These are phyloP conservation scores for Amanita rimosa DNA, from an alignment of 768 basidiomycete genomes.

Conservation along the genomic window DNA sequence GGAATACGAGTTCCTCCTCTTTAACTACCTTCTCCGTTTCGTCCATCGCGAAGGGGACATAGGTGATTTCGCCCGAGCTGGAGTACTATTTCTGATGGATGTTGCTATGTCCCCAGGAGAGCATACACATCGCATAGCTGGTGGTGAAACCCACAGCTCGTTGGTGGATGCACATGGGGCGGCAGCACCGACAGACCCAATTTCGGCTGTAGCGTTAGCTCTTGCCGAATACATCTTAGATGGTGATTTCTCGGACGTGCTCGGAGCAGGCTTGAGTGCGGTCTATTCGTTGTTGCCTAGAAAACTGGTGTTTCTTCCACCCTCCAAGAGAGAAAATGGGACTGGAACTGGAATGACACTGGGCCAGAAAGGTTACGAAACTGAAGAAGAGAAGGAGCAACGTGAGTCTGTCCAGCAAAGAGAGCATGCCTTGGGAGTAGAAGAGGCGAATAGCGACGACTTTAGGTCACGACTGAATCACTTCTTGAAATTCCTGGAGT, in stretches of 20 bases:
- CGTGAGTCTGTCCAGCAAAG: slow-evolving; percentile 37
- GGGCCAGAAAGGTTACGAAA: slow-evolving; percentile 46
- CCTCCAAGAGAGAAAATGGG: slow-evolving; percentile 24
- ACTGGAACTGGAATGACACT: slow-evolving; percentile 56
- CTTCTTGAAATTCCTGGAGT: slow-evolving; percentile 84
- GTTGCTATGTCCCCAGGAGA: slow-evolving; percentile 85
- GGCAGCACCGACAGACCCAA: slow-evolving; percentile 42
- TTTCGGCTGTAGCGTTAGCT: slow-evolving; percentile 76
- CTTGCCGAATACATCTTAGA: slow-evolving; percentile 90
- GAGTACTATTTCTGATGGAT: slow-evolving; percentile 89
- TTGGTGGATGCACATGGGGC: slow-evolving; percentile 1
- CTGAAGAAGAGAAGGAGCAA: slow-evolving; percentile 44
- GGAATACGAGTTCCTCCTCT: slow-evolving; percentile 92
- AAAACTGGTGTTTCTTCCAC: slow-evolving; percentile 64
- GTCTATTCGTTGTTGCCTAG: slow-evolving; percentile 86
- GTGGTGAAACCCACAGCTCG: slow-evolving; percentile 18
- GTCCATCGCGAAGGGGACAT: slow-evolving; percentile 91
- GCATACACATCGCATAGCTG: slow-evolving; percentile 27
- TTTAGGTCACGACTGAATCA: slow-evolving; percentile 77
- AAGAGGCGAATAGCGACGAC: slow-evolving; percentile 63
- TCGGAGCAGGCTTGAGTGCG: slow-evolving; percentile 86
- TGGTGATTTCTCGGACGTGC: slow-evolving; percentile 97
- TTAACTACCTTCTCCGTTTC: slow-evolving; percentile 92
- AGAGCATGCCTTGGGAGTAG: slow-evolving; percentile 53
- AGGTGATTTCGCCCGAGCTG: slow-evolving; percentile 88